These are phyloP conservation scores for Croton laevigatus DNA, from an alignment of 441 rosid species.

Conservation along the genomic window DNA sequence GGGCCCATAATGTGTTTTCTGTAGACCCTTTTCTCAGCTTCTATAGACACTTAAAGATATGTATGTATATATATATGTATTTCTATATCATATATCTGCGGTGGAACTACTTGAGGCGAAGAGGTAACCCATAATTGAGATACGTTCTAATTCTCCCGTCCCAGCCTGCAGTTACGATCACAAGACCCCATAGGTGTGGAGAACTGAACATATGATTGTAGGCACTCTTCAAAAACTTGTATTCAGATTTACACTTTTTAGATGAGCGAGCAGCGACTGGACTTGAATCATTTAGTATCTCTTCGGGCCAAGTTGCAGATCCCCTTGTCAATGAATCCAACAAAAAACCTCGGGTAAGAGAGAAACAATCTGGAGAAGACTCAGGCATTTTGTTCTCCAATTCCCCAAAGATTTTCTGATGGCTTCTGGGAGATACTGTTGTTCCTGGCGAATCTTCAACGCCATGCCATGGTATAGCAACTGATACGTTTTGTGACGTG, in stretches of 20 bases:
- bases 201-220: slow-evolving; percentile 59
- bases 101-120: slow-evolving; percentile 13
- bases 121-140: slow-evolving; percentile 89
- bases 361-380: slow-evolving; percentile 47
- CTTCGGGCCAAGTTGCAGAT: slow-evolving; percentile 97
- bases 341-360: slow-evolving; percentile 52
- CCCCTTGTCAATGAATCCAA: slow-evolving; percentile 69
- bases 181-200: slow-evolving; percentile 82
- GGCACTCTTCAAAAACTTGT: slow-evolving; percentile 59
- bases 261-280: slow-evolving; percentile 30
- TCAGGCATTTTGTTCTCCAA: slow-evolving; percentile 26
- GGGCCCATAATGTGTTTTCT: neutral
- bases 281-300: slow-evolving; percentile 54
- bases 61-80: no score
- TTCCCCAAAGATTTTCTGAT: slow-evolving; percentile 25
- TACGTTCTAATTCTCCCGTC: slow-evolving; percentile 92
- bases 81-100: neutral
- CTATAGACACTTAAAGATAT: neutral
- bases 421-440: slow-evolving; percentile 16
- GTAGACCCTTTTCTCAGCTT: neutral
- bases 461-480: slow-evolving; percentile 92
- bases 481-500: slow-evolving; percentile 55
- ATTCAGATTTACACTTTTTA: slow-evolving; percentile 41
- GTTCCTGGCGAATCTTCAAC: slow-evolving; percentile 26
- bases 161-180: slow-evolving; percentile 91